phyloP scores from a whole-genome alignment of 306 rosid genomes.

The Cucurbita maxima region DNA sequence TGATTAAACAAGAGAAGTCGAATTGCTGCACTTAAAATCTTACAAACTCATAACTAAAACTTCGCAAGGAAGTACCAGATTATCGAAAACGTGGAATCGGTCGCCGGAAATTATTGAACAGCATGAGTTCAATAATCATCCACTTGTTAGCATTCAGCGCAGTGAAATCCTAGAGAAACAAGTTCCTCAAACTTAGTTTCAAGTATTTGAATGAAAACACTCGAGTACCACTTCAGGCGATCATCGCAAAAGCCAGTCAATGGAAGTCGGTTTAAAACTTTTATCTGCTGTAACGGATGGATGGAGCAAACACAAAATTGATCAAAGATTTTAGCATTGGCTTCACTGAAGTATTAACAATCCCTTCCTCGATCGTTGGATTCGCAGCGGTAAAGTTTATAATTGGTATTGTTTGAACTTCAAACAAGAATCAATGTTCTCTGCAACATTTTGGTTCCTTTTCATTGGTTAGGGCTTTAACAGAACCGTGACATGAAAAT shows the following conservation, averaged over 20 bases:
- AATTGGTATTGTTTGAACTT: not conserved
- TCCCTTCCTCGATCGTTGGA: not conserved
- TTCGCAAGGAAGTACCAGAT: not conserved
- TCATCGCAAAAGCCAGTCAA: not conserved
- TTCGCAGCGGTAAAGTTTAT: not conserved
- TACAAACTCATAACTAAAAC: not conserved
- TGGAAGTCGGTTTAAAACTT: not conserved
- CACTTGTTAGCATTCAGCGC: not conserved
- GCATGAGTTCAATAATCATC: not conserved
- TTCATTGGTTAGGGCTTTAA: no score
- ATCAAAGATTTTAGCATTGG: not conserved
- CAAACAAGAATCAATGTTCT: not conserved
- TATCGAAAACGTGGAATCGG: not conserved
- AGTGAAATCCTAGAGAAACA: not conserved
- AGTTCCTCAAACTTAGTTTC: not conserved
- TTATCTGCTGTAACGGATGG: not conserved
- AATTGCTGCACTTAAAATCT: not conserved
- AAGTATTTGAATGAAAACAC: not conserved
- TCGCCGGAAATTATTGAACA: not conserved
- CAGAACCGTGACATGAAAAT: no score
- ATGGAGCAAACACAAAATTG: not conserved
- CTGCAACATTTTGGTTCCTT: not conserved
- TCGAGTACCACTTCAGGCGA: not conserved
- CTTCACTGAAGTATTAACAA: not conserved
- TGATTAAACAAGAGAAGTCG: not conserved